Evolutionary conservation across 1,284 basidiomycete species (phyloP).

Genomic region (Austroboletus novae-zelandiae): DNA sequence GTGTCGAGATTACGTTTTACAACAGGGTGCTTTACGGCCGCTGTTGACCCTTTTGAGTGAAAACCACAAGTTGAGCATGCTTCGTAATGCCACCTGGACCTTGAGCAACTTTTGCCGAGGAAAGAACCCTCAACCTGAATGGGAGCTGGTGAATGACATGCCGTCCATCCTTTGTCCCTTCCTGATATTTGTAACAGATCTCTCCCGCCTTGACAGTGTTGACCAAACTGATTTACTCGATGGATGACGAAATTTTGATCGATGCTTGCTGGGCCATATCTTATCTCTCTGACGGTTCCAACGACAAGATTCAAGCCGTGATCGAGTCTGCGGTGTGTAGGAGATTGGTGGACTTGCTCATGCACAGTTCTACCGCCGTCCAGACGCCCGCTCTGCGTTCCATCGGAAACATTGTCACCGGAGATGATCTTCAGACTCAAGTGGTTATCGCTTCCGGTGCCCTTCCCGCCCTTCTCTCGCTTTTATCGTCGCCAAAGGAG

Average conservation of each 20-base stretch:
- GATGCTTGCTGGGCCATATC: slow-evolving; percentile 99
- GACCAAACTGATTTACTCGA: slow-evolving; percentile 98
- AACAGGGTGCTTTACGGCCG: slow-evolving; percentile 73
- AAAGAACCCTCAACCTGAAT: slow-evolving; percentile 94
- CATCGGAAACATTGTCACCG: slow-evolving; percentile 98
- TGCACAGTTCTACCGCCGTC: slow-evolving; percentile 97
- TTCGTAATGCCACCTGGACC: slow-evolving; percentile 97
- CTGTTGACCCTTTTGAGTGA: slow-evolving; percentile 73
- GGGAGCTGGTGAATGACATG: slow-evolving; percentile 71
- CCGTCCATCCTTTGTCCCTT: slow-evolving; percentile 1
- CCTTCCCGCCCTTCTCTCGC: slow-evolving; percentile 86
- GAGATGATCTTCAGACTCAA: slow-evolving; percentile 98
- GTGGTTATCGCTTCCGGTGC: slow-evolving; percentile 97
- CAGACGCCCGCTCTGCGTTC: slow-evolving; percentile 98
- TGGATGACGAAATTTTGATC: slow-evolving; percentile 98
- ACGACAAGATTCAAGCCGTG: slow-evolving; percentile 99
- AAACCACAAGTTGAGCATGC: slow-evolving; percentile 96
- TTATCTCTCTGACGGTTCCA: slow-evolving; percentile 98
- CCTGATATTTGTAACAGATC: slow-evolving; percentile 57
- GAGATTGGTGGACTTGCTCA: slow-evolving; percentile 94
- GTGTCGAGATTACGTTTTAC: slow-evolving; percentile 88
- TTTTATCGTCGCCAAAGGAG: slow-evolving; percentile 95
- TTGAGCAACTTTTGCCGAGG: slow-evolving; percentile 97
- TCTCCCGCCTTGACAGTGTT: slow-evolving; percentile 94
- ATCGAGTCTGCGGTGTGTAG: slow-evolving; percentile 98